Percentiles rank a stretch among this genome's conserved stretches.
Conservation (phyloP, 768 basidiomycete species). For the Boletellus sp. region DNA sequence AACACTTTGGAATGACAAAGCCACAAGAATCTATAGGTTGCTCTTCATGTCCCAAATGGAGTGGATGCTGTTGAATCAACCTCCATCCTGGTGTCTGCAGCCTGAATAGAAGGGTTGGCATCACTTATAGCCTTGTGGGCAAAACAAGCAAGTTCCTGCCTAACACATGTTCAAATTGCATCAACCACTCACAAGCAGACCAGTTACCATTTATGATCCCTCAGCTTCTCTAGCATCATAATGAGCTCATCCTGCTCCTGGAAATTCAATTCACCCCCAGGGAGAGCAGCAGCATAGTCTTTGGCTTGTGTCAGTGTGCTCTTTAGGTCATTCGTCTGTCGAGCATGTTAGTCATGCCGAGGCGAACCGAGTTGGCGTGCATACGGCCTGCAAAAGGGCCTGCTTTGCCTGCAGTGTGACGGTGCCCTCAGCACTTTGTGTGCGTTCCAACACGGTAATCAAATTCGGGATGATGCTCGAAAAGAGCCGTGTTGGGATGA, state of each 20-base stretch:
- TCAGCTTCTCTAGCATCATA: slow-evolving; percentile 58
- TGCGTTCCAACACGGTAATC: slow-evolving; percentile 55
- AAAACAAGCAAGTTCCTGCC: slow-evolving; percentile 55
- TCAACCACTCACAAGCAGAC: not conserved
- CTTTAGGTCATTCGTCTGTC: slow-evolving; percentile 73
- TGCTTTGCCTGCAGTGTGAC: slow-evolving; percentile 60
- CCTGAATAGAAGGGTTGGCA: slow-evolving; percentile 23
- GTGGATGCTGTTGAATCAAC: slow-evolving; percentile 76
- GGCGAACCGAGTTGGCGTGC: slow-evolving; percentile 2
- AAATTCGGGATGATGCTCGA: slow-evolving; percentile 58
- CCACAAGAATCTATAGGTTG: too few species aligned
- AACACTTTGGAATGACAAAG: too few species aligned
- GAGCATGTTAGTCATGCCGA: not conserved
- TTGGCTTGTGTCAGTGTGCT: slow-evolving; percentile 55
- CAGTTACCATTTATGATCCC: slow-evolving; percentile 47
- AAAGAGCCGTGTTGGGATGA: slow-evolving; percentile 47
- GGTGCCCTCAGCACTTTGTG: slow-evolving; percentile 53
- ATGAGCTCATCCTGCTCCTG: slow-evolving; percentile 72
- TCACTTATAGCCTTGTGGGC: slow-evolving; percentile 39
- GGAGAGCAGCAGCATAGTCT: slow-evolving; percentile 52
- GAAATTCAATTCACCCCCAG: slow-evolving; percentile 68
- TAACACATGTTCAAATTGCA: slow-evolving; percentile 23
- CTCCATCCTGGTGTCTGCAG: slow-evolving; percentile 49
- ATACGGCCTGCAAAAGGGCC: slow-evolving; percentile 60
- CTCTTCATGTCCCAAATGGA: slow-evolving; percentile 43